phyloP scores from a whole-genome alignment of 179 eudicot species.

The Nepenthes alata region DNA sequence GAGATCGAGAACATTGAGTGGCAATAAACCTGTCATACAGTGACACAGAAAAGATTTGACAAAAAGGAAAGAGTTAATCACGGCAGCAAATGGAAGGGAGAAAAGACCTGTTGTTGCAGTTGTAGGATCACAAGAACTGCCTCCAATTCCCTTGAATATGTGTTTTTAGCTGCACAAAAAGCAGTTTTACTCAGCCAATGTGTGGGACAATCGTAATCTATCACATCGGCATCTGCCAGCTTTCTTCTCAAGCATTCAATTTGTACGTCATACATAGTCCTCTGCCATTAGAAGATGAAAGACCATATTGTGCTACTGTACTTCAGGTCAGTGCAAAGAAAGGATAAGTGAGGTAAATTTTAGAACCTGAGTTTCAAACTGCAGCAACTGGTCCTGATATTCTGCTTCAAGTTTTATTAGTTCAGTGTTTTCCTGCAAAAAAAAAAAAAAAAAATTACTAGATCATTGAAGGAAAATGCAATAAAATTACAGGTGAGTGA shows the following conservation, averaged over 20 bases:
- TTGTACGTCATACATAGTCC: constrained; percentile 47
- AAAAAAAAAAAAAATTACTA: background rate
- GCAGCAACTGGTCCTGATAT: constrained; percentile 53
- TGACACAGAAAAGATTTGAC: background rate
- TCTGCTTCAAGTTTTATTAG: constrained; percentile 41
- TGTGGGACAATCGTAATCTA: constrained; percentile 5
- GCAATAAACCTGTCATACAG: background rate
- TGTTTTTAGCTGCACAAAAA: background rate
- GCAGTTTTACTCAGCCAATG: constrained; percentile 13
- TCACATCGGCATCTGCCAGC: constrained; percentile 34
- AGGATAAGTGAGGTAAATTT: constrained; percentile 1
- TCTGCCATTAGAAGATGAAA: constrained; percentile 27
- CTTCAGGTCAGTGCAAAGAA: background rate
- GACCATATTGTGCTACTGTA: background rate
- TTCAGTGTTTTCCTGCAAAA: constrained; percentile 47
- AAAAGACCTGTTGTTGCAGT: background rate
- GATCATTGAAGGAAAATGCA: constrained; percentile 4
- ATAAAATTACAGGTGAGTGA: background rate
- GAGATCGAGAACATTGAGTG: background rate
- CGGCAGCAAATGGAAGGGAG: background rate
- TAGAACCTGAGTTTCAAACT: constrained; percentile 70
- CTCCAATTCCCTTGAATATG: no score
- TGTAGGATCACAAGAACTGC: background rate
- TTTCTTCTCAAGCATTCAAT: constrained; percentile 52
- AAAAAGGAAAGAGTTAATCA: background rate